Conservation (phyloP, 2,329 filamentous ascomycete species). For the Alternaria viburni region DNA sequence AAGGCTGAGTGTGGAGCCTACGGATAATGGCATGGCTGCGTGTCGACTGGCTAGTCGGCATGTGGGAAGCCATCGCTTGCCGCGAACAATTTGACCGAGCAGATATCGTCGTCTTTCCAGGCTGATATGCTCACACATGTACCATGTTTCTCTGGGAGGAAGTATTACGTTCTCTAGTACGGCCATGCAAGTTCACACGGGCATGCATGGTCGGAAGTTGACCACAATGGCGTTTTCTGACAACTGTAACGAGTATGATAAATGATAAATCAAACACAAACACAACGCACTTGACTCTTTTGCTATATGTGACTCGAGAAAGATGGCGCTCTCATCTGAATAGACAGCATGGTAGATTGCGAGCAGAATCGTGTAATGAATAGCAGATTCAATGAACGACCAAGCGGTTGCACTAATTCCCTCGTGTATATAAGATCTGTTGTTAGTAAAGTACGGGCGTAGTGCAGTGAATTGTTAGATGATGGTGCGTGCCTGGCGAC, state of each 20-base stretch:
- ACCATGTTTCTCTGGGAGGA: slow-evolving; percentile 27
- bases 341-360: neutral
- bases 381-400: neutral
- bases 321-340: neutral
- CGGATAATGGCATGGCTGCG: slow-evolving; percentile 17
- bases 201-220: slow-evolving; percentile 16
- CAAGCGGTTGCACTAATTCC: neutral
- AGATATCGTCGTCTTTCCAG: slow-evolving; percentile 18
- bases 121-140: slow-evolving; percentile 26
- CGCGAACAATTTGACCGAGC: slow-evolving; percentile 12
- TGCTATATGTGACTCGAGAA: neutral
- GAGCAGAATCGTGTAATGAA: neutral
- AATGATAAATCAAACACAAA: slow-evolving; percentile 18
- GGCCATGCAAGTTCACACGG: slow-evolving; percentile 20
- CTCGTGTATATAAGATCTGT: neutral
- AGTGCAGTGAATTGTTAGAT: neutral
- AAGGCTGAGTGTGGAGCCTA: slow-evolving; percentile 1
- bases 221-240: slow-evolving; percentile 12
- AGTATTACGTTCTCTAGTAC: slow-evolving; percentile 13
- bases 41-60: slow-evolving; percentile 31
- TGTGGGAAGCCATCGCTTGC: slow-evolving; percentile 26
- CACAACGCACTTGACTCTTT: neutral
- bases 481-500: no score
- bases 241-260: slow-evolving; percentile 27
- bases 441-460: neutral